Evolutionary conservation across 2,329 filamentous ascomycete genomes (phyloP), one percentile per base, ranked within the genome.

Genomic region (Rasamsonia emersonii): DNA sequence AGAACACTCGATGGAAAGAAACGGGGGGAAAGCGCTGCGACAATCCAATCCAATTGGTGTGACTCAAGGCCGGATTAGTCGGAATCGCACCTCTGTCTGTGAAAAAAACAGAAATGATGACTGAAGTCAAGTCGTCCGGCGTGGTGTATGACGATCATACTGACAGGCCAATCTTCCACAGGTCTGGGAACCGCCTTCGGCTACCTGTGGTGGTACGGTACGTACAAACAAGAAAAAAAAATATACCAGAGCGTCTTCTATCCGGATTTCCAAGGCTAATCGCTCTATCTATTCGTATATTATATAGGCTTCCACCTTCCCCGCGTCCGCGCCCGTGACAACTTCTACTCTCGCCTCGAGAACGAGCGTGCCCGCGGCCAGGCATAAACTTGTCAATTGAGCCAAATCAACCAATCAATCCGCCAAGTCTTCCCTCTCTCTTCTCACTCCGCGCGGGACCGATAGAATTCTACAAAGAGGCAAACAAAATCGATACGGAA

Each of bases 171-270:
- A n/a, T n/a, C n/a, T n/a, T n/a, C 18, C 18, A 28, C 39, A 78
- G 74, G 75, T 59, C 71, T 79, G 55, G 75, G 75, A 50, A 67
- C 70, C 44, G 64, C 73, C 45, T 66, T 67, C 56, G 77, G 75
- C 47, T 80, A 79, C 61, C 67, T 71, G 54, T 81, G 70, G 67
- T 80, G 76, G 77, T 80, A 80, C 64, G 75, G 66, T 68, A 66
- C 40, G 65, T 67, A 51, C 16, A 18, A 15, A 28, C 15, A n/a
- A 25, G 9, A 7, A 15, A 11, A 20, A 14, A n/a, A 24, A 11
- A 14, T 13, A 11, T 2, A 11, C 18, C 34, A 21, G 18, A 30
- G 16, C 9, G 10, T 18, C n/a, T 11, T 20, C 18, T 36, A 8
- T 14, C 18, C 13, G 26, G 33, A 21, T 31, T 27, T n/a, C 14